Evolutionary conservation across 805 yeast species (phyloP).

Genomic region (Candida sanyiensis): DNA sequence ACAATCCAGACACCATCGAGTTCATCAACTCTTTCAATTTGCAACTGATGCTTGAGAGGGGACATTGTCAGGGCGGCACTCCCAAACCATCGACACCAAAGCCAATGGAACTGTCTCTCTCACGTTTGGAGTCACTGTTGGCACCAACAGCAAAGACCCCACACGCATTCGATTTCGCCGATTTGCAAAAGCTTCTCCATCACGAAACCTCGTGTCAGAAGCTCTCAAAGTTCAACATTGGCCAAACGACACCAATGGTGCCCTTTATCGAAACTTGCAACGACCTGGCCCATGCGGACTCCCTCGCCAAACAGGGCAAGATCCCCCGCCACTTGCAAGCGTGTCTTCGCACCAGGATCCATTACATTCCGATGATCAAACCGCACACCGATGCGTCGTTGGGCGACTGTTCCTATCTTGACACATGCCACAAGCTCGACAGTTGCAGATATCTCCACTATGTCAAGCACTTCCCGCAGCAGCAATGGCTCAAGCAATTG

Average conservation of each 20-base stretch:
- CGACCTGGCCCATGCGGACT: constrained; percentile 23
- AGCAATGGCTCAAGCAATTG: constrained; percentile 20
- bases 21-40: constrained; percentile 19
- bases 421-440: constrained; percentile 84
- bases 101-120: constrained; percentile 1
- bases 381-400: constrained; percentile 60
- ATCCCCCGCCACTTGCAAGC: constrained; percentile 23
- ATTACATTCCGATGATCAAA: constrained; percentile 50
- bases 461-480: constrained; percentile 36
- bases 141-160: constrained; percentile 3
- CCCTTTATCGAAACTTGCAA: constrained; percentile 51
- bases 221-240: constrained; percentile 36
- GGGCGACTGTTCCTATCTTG: constrained; percentile 92
- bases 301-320: constrained; percentile 22
- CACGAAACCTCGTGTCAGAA: constrained; percentile 35
- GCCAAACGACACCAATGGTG: constrained; percentile 31
- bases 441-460: constrained; percentile 82
- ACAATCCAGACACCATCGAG: constrained; percentile 4
- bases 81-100: background rate
- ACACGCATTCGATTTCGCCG: constrained; percentile 9
- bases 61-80: background rate
- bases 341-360: constrained; percentile 32
- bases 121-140: constrained; percentile 5
- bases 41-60: constrained; percentile 4
- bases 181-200: constrained; percentile 19